Evolutionary conservation across 1,284 basidiomycete species (phyloP), one percentile per base, ranked within the genome.

Genomic region (Cutaneotrichosporon spelunceum): DNA sequence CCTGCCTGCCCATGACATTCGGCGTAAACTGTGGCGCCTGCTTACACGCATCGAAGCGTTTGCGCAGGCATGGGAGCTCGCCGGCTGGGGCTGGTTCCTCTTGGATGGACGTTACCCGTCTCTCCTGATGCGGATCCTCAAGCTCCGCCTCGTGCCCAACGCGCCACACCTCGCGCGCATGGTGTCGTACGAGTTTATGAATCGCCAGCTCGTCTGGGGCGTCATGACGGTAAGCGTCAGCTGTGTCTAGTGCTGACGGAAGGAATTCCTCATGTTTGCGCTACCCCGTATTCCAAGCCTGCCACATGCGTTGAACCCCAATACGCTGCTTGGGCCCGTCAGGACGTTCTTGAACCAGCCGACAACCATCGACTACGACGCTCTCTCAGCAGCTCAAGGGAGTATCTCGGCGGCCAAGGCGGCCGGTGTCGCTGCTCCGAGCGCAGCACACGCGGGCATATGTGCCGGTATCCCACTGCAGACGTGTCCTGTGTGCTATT

Each of bases 171-270:
- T 88, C 54, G 87, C 86, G 64, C 85, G 90, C 16, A 89, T 94
- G 71, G 90, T 99, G 56, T 95, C 91, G 70, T 99, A 98, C 78
- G 96, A 99, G 75, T 99, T 94, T 73, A 92, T 99, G 88, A 98
- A 99, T 72, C 88, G 96, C 60, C 96, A 99, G 79, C 90, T 99
- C 83, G 95, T 99, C 57, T 99, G 96, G 96, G 91, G 95, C 75
- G 90, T 93, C 1, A 95, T 99, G 77, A 99, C 95, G 1, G 93
- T 93, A 75, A 66, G 88, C 21, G 1, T 13, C 44, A n/a, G 6
- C 3, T n/a, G n/a, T 19, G 4, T 26, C 14, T 14, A 5, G 5
- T 16, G 11, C 59, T 59, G 9, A 55, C 56, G 4, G 19, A 48
- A 96, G 93, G 95, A 99, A 84, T 98, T 99, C 78, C 82, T 98